Evolutionary conservation across 352 stramenopile species (phyloP).

Genomic region (Globisporangium takayamanum): DNA sequence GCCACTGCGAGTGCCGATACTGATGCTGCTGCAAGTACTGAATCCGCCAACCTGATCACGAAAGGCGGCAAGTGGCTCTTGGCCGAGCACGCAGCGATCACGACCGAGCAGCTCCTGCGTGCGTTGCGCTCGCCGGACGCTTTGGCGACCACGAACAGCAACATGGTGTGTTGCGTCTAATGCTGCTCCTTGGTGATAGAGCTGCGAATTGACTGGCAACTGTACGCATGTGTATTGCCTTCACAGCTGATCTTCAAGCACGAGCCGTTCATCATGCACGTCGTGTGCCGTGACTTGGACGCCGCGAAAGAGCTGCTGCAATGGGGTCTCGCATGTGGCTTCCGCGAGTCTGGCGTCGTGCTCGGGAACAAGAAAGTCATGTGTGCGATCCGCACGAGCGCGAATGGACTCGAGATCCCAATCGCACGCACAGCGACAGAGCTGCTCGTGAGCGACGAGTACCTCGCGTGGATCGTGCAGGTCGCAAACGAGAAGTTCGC

Average conservation of each 20-base stretch:
- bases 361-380: conserved; percentile 86
- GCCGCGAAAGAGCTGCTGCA: conserved; percentile 78
- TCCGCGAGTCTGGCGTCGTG: conserved; percentile 87
- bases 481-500: conserved; percentile 84
- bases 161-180: conserved; percentile 38
- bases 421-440: conserved; percentile 40
- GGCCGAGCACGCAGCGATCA: conserved; percentile 70
- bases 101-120: conserved; percentile 53
- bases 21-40: conserved; percentile 1
- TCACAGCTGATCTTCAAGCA: conserved; percentile 81
- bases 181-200: not conserved
- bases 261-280: conserved; percentile 91
- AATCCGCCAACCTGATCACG: conserved; percentile 53
- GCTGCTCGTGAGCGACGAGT: conserved; percentile 60
- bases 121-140: conserved; percentile 36
- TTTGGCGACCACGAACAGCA: conserved; percentile 25
- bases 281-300: conserved; percentile 76
- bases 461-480: conserved; percentile 69
- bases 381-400: conserved; percentile 86
- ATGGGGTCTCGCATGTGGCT: conserved; percentile 74
- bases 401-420: conserved; percentile 85
- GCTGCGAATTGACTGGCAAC: not conserved
- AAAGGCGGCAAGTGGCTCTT: conserved; percentile 89
- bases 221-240: not conserved
- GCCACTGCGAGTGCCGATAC: not conserved